A percentile compares a stretch with the other conserved stretches of the same genome.
Evolutionary conservation across 1,139 yeast species (phyloP).

Genomic region (Yamadazyma buinensis): DNA sequence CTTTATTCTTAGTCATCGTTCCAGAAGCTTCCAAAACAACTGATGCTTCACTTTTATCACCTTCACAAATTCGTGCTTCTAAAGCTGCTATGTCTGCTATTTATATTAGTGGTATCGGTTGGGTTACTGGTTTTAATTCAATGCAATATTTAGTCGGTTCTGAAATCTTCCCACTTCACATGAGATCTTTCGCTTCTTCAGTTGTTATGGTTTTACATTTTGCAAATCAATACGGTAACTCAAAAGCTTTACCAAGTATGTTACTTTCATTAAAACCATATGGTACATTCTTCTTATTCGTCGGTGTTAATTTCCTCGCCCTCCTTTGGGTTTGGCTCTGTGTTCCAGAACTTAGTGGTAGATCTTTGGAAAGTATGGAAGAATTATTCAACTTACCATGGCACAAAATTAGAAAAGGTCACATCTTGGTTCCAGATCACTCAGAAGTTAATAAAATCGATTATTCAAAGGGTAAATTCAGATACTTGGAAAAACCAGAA

Average conservation of each 20-base stretch:
- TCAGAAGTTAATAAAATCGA: constrained; percentile 27
- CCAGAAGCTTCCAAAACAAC: constrained; percentile 38
- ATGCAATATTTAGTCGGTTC: constrained; percentile 57
- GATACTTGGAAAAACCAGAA: constrained; percentile 7
- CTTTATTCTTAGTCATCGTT: constrained; percentile 44
- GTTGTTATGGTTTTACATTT: constrained; percentile 57
- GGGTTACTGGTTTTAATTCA: constrained; percentile 63
- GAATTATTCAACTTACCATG: constrained; percentile 57
- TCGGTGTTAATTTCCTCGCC: constrained; percentile 39
- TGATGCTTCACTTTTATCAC: constrained; percentile 22
- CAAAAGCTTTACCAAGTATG: constrained; percentile 56
- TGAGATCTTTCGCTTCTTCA: constrained; percentile 53
- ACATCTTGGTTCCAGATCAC: constrained; percentile 49
- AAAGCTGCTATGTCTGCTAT: constrained; percentile 52
- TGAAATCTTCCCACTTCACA: constrained; percentile 55
- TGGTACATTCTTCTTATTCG: constrained; percentile 56
- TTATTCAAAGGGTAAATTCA: constrained; percentile 8
- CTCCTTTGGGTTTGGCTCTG: constrained; percentile 50
- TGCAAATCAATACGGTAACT: constrained; percentile 57
- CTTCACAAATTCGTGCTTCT: constrained; percentile 35
- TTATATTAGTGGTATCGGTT: constrained; percentile 52
- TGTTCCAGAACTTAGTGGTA: constrained; percentile 51
- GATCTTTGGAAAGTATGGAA: constrained; percentile 55
- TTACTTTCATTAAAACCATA: constrained; percentile 42
- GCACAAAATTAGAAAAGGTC: constrained; percentile 49